A percentile compares a stretch with the other conserved stretches of the same genome.
phyloP scores from a whole-genome alignment of 306 rosid genomes.

The Glycine soja region DNA sequence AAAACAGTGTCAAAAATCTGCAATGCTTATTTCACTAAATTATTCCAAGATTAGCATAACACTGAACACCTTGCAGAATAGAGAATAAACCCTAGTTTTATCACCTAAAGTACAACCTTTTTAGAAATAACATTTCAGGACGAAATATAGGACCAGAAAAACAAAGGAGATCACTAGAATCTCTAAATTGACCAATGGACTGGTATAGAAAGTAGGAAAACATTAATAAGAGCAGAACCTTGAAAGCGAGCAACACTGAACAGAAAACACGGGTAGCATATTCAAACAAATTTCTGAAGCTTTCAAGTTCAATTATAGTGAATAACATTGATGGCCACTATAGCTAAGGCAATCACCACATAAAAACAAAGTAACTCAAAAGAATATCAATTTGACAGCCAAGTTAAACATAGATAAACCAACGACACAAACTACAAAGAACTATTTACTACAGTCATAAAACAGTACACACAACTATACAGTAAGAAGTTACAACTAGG shows the following conservation, averaged over 20 bases:
- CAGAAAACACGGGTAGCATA: not conserved
- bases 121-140: slow-evolving; percentile 1
- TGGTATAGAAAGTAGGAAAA: not conserved
- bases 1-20: not conserved
- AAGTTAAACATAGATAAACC: not conserved
- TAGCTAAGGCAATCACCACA: not conserved
- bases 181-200: slow-evolving; percentile 5
- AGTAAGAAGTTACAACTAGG: not conserved
- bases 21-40: not conserved
- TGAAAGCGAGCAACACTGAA: slow-evolving; percentile 9
- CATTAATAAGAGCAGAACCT: slow-evolving; percentile 9
- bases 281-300: not conserved
- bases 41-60: not conserved
- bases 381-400: slow-evolving; percentile 10
- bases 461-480: too few relatives aligned
- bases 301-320: not conserved
- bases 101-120: not conserved
- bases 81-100: not conserved
- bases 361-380: slow-evolving; percentile 27
- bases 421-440: slow-evolving; percentile 9
- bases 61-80: slow-evolving; percentile 16
- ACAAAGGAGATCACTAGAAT: slow-evolving; percentile 10
- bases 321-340: slow-evolving; percentile 7
- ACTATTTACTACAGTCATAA: not conserved
- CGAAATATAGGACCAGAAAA: slow-evolving; percentile 10